Base-by-base conservation (phyloP, 2,329 filamentous ascomycete species). In the Penicillium sumatraense region DNA sequence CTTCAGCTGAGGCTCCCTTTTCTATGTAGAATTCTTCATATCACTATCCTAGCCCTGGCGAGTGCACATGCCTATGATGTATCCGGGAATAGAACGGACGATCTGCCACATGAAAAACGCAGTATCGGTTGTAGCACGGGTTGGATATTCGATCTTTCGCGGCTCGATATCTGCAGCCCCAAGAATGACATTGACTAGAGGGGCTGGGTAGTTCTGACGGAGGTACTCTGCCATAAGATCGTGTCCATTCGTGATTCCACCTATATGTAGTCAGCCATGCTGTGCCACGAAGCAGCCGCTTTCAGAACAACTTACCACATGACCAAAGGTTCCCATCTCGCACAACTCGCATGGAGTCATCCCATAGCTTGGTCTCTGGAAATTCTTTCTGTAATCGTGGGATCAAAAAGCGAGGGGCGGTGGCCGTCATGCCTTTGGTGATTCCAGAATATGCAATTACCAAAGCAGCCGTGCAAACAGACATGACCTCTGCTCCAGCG, bases 151-250 rank as follows among this genome's bases (percentile, higher is more conserved):
- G 27, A 61, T 33, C 1, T 49, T 18, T 6, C 71, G 61, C 6
- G 64, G 60, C 2, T 62, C 61, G 1, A 76, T 64, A 49, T 75
- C 74, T 6, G 73, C 72, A 56, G 72, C 64, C 14, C 56, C 56
- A 33, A 72, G 66, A 21, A 76, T 66, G 1, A 65, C 62, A 20
- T 75, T 69, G 5, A 71, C 67, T 5, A 75, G 51, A n/a, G 62
- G 47, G 1, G 51, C 46, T 2, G 65, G 57, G 26, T 63, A 68
- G 14, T 59, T 59, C 4, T 57, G 56, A 1, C 59, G 54, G 14
- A 69, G 41, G 40, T 66, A 69, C 27, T 52, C 46, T 11, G 57
- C 54, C n/a, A 68, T 54, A 10, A 68, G 54, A 36, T 69, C 67
- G 13, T 66, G 56, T 1, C 67, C 66, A 41, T 68, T 69, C 10